Percentiles rank a stretch among this genome's conserved stretches.
These are phyloP conservation scores for Mycothermus thermophilus DNA, from an alignment of 495 filamentous ascomycete species.

Conservation along the genomic window DNA sequence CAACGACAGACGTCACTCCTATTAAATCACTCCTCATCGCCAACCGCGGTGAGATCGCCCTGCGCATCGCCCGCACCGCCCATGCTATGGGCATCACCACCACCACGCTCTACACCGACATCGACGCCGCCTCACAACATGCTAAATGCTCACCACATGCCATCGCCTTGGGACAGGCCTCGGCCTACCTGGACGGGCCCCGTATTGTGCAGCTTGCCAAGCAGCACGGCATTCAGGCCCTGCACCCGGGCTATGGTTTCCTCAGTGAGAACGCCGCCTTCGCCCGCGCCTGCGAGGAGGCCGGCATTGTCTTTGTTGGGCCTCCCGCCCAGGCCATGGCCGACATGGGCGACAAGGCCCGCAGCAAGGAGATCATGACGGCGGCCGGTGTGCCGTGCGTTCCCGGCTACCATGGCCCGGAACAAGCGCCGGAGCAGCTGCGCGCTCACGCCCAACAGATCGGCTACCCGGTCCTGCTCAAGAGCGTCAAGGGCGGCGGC, in stretches of 20 bases:
- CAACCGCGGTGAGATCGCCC: conserved; percentile 92
- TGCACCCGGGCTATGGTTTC: conserved; percentile 97
- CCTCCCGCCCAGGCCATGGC: conserved; percentile 87
- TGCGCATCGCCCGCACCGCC: conserved; percentile 82
- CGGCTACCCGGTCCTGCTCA: conserved; percentile 84
- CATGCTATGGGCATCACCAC: conserved; percentile 79
- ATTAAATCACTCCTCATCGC: conserved; percentile 86
- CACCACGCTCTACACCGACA: conserved; percentile 89
- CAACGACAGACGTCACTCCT: conserved; percentile 27
- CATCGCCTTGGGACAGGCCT: conserved; percentile 65
- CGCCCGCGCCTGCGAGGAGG: conserved; percentile 75
- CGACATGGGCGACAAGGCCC: conserved; percentile 94
- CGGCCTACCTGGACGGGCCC: conserved; percentile 83
- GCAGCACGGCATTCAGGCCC: conserved; percentile 66
- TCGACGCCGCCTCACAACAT: conserved; percentile 78
- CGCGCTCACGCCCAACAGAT: conserved; percentile 64
- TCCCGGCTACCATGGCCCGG: conserved; percentile 82
- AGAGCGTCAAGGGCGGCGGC: conserved; percentile 92
- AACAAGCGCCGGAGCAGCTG: conserved; percentile 64
- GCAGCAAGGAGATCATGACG: conserved; percentile 86
- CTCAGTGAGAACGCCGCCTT: conserved; percentile 90
- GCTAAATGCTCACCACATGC: conserved; percentile 70
- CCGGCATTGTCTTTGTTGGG: conserved; percentile 87
- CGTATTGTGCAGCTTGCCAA: conserved; percentile 81
- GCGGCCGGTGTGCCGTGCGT: conserved; percentile 88